Evolutionary conservation across 495 filamentous ascomycete species (phyloP), one percentile per base, ranked within the genome.

Genomic region (Parachaetomium inaequale): DNA sequence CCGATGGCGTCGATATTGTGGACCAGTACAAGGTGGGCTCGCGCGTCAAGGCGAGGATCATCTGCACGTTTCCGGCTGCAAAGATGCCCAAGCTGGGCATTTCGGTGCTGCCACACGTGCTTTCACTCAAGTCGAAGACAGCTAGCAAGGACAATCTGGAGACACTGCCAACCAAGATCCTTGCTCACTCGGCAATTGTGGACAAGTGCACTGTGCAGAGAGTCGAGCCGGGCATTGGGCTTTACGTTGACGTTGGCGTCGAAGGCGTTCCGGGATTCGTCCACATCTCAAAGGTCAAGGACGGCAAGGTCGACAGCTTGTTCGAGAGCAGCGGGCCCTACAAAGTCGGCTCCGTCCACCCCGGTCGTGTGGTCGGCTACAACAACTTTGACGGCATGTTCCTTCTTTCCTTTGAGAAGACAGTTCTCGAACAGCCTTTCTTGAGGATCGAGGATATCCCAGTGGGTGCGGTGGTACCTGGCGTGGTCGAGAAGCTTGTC

Each of bases 231-330:
- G 84, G 85, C 14, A 75, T 88, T 58, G 94, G 94, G 40, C 75
- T 97, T 1, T 95, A 93, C 66, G 81, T 93, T 7, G 85, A 95
- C 70, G 76, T 96, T 42, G 90, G 91, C 14, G 79, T 90, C 11
- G 78, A 85, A 43, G 86, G 84, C 32, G 80, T 93, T 46, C 76
- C 85, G 43, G 93, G 92, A 38, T 98, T 94, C 73, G 90, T 94
- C 12, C 94, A 98, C 73, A 95, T 98, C 50, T 98, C 94, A 0
- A 84, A 87, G 59, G 81, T 98, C 58, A 86, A 91, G 36, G 92
- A 98, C 73, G 86, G 85, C 36, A 95, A 91, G 73, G 81, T 96
- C 56, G 94, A 96, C 69, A 82, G 79, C 6, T 79, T 97, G 10
- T 88, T 88, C 3, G 82, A 89, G 58, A 79, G 82, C n/a, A 82